Percentiles rank a stretch among this genome's conserved stretches.
These are phyloP conservation scores for Hawksworthiomyces lignivorus DNA, from an alignment of 2,329 filamentous ascomycete species.

Conservation along the genomic window DNA sequence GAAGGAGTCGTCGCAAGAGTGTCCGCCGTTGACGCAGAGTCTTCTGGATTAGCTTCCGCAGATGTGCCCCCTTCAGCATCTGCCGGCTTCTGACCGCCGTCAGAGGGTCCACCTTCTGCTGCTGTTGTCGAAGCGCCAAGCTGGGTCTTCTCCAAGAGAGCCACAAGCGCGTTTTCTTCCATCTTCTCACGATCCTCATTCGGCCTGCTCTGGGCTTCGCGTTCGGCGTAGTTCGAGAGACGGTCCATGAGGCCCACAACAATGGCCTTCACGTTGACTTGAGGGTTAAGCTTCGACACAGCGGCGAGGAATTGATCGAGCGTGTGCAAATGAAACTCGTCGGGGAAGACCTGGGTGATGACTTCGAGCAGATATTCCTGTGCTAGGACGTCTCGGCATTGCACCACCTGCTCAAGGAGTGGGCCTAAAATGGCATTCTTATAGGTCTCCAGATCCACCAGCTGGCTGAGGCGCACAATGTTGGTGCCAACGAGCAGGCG, in stretches of 20 bases:
- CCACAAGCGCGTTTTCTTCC: slow-evolving; percentile 76
- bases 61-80: too few species aligned
- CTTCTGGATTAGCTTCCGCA: slow-evolving; percentile 20
- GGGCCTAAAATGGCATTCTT: slow-evolving; percentile 84
- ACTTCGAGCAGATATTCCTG: slow-evolving; percentile 98
- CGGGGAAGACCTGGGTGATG: slow-evolving; percentile 96
- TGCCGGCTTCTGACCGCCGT: slow-evolving; percentile 27
- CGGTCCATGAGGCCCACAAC: slow-evolving; percentile 98
- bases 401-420: slow-evolving; percentile 90
- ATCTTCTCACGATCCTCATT: slow-evolving; percentile 64
- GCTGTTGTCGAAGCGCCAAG: slow-evolving; percentile 34
- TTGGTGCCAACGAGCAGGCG: slow-evolving; percentile 96
- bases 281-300: slow-evolving; percentile 85
- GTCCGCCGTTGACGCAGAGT: slow-evolving; percentile 27
- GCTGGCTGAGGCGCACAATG: slow-evolving; percentile 84
- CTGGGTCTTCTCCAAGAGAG: slow-evolving; percentile 69
- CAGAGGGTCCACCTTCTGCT: slow-evolving; percentile 16
- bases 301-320: slow-evolving; percentile 91
- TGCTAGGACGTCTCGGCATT: slow-evolving; percentile 91
- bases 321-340: slow-evolving; percentile 96
- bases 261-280: slow-evolving; percentile 96
- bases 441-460: slow-evolving; percentile 92
- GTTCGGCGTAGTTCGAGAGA: slow-evolving; percentile 86
- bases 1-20: slow-evolving; percentile 28
- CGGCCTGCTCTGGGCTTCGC: slow-evolving; percentile 67